Evolutionary conservation across 192 early-diverging fungal species (phyloP), one percentile per base, ranked within the genome.

Genomic region (Coemansia sp.): DNA sequence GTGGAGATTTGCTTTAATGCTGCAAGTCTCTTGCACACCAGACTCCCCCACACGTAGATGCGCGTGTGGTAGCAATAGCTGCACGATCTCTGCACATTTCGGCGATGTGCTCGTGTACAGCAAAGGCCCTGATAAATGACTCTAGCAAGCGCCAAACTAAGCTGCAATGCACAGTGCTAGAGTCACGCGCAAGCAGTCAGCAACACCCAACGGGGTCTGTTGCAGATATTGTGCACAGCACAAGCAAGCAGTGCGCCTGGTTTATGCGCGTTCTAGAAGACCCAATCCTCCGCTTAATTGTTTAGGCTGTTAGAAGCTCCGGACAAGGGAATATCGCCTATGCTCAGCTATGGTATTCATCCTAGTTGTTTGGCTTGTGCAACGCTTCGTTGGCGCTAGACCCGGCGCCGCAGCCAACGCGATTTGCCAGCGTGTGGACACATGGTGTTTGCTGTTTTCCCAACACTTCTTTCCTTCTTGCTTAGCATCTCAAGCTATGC

Each of bases 101-200:
- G 9, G 50, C 14, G 50, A 24, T 53, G 50, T 11, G 5, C 50
- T 28, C 50, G 50, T 14, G 50, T 26, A 28, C 50, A 53, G 46
- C 46, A 50, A 26, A 13, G 50, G 21, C 50, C 50, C 50, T 31
- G 48, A 51, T 10, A 23, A 51, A 26, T 51, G 48, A 26, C 48
- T 51, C 8, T 9, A 26, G 48, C 48, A 26, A 13, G 46, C 20
- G 45, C 45, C 45, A 45, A 50, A 45, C 31, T 31, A 45, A 20
- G 18, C 42, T 18, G 18, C 18, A 20, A 45, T 45, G 42, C 42
- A 20, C 16, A n/a, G 42, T n/a, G 42, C 42, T 45, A 45, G 21
- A 50, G 46, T 50, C 46, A 50, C 46, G 46, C 46, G 46, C 46
- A 26, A 26, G 46, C 46, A 50, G 46, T 13, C 46, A 50, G 46